Evolutionary conservation across 495 filamentous ascomycete genomes (phyloP).

Genomic region (Ramalina intermedia): DNA sequence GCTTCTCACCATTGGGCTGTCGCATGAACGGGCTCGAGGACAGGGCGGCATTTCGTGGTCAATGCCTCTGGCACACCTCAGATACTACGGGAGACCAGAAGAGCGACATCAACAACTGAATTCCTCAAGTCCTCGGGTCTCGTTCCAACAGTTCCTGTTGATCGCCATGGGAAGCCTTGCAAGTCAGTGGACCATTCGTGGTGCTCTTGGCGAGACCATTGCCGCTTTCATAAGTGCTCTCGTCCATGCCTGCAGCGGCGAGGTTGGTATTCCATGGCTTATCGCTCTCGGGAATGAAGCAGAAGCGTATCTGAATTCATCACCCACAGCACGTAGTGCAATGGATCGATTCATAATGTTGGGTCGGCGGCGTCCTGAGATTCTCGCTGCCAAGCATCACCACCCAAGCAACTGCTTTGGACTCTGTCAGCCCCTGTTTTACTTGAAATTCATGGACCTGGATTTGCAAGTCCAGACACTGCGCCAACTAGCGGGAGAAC

Average conservation of each 20-base stretch:
- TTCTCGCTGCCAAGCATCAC: not conserved
- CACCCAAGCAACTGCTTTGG: not conserved
- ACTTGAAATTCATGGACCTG: not conserved
- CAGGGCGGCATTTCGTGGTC: slow-evolving; percentile 19
- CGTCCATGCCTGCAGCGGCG: not conserved
- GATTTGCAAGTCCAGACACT: not conserved
- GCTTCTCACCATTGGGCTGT: slow-evolving; percentile 12
- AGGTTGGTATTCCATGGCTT: not conserved
- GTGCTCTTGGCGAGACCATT: not conserved
- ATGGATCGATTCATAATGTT: not conserved
- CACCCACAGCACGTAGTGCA: not conserved
- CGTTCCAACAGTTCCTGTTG: not conserved
- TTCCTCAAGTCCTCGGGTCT: not conserved
- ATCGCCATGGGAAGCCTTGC: slow-evolving; percentile 6
- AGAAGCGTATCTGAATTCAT: not conserved
- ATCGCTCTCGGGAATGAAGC: not conserved
- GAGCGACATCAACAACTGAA: not conserved
- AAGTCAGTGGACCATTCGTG: not conserved
- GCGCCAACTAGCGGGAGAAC: not conserved
- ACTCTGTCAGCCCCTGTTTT: not conserved
- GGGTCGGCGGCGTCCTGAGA: not conserved
- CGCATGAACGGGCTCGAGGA: not conserved
- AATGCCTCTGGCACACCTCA: slow-evolving; percentile 18
- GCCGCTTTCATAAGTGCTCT: not conserved
- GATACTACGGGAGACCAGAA: slow-evolving; percentile 20